A percentile compares a stretch with the other conserved stretches of the same genome.
phyloP scores from a whole-genome alignment of 108 stramenopile species.

The Cyclostephanos tholiformis region DNA sequence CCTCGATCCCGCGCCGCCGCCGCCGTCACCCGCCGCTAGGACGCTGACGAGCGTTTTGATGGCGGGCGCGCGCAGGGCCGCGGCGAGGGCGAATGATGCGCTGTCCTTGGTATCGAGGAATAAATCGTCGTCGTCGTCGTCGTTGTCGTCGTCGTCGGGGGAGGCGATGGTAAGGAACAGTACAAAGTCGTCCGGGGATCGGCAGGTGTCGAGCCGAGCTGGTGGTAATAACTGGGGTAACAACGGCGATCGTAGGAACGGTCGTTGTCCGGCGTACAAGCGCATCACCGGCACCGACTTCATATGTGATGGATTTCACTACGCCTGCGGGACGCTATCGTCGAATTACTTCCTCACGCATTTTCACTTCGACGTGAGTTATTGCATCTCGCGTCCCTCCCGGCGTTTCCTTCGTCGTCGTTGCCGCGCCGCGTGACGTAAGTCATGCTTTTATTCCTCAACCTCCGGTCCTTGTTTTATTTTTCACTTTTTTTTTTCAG shows the following conservation, averaged over 20 bases:
- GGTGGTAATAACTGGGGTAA: background rate
- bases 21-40: constrained; percentile 17
- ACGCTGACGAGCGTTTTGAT: constrained; percentile 51
- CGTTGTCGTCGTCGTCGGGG: background rate
- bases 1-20: constrained; percentile 26
- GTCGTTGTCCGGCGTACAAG: constrained; percentile 73
- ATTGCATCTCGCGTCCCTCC: background rate
- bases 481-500: constrained; percentile 7
- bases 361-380: constrained; percentile 54
- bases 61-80: constrained; percentile 47
- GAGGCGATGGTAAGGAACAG: background rate
- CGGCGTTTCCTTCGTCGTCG: too few relatives aligned
- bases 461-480: too few relatives aligned
- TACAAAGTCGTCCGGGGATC: constrained; percentile 7
- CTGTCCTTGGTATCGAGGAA: background rate
- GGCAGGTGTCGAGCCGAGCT: background rate
- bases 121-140: background rate
- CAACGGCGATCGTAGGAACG: constrained; percentile 20
- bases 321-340: constrained; percentile 48
- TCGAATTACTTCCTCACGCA: constrained; percentile 85
- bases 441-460: too few relatives aligned
- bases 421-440: too few relatives aligned
- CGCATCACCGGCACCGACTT: constrained; percentile 83
- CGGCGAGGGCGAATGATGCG: too few relatives aligned
- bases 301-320: constrained; percentile 59